These are phyloP conservation scores for Wilcoxina mikolae DNA, from an alignment of 495 filamentous ascomycete genomes.

Conservation along the genomic window DNA sequence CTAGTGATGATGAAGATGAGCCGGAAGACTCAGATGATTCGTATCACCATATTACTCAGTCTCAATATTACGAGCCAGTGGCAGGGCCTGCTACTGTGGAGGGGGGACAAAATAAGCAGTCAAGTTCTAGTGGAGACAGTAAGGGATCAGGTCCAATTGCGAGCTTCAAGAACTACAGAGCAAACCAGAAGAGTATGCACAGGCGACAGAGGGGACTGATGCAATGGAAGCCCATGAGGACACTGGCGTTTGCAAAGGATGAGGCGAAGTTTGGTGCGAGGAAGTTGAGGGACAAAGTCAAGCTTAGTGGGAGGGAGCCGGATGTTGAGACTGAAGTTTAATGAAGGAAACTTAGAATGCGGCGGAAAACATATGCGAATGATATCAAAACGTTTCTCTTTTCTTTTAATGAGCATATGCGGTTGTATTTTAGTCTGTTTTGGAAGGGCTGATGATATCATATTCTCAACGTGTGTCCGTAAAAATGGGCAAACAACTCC, in stretches of 20 bases:
- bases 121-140: not conserved
- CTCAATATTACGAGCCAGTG: not conserved
- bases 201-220: constrained; percentile 57
- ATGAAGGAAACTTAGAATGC: not conserved
- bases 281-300: constrained; percentile 40
- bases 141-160: constrained; percentile 29
- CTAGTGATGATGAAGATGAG: not conserved
- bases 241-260: constrained; percentile 55
- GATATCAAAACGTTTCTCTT: too few relatives aligned
- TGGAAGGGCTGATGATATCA: too few relatives aligned
- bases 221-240: constrained; percentile 63
- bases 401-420: too few relatives aligned
- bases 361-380: too few relatives aligned
- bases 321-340: constrained; percentile 55
- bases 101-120: not conserved
- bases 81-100: not conserved
- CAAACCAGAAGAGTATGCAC: constrained; percentile 46
- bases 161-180: constrained; percentile 38
- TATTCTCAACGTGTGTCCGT: too few relatives aligned
- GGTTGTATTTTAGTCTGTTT: too few relatives aligned
- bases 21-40: not conserved
- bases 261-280: constrained; percentile 48
- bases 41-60: not conserved
- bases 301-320: constrained; percentile 47
- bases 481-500: too few relatives aligned